A percentile compares a stretch with the other conserved stretches of the same genome.
phyloP scores from a whole-genome alignment of 176 grass and related monocot genomes.

The Musa itinerans region DNA sequence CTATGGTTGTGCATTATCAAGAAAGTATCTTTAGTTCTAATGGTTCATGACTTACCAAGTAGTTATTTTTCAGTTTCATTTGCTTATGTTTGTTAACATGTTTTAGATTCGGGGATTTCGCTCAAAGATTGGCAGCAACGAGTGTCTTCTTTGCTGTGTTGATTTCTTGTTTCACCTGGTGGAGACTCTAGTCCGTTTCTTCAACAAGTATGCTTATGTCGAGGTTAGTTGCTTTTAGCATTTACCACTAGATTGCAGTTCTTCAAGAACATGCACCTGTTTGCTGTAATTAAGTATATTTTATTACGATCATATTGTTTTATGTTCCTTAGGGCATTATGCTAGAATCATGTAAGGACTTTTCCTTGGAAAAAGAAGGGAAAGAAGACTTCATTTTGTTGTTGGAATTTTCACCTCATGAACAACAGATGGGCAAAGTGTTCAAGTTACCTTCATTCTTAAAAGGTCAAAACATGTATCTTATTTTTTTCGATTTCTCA shows the following conservation, averaged over 20 bases:
- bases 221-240: constrained; percentile 46
- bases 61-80: not conserved
- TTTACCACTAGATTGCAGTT: not conserved
- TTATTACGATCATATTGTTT: not conserved
- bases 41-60: not conserved
- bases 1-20: constrained; percentile 3
- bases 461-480: too few relatives aligned
- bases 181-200: constrained; percentile 92
- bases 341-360: not conserved
- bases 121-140: constrained; percentile 89
- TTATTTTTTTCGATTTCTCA: too few relatives aligned
- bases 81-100: constrained; percentile 11
- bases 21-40: not conserved
- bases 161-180: constrained; percentile 98
- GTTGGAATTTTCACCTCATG: not conserved
- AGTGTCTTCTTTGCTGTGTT: constrained; percentile 92
- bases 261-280: not conserved
- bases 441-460: too few relatives aligned
- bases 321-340: not conserved
- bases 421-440: too few relatives aligned
- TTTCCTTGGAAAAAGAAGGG: not conserved
- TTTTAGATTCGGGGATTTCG: constrained; percentile 83
- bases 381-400: not conserved
- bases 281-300: not conserved
- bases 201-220: constrained; percentile 99